Percentiles rank a stretch among this genome's conserved stretches.
phyloP scores from a whole-genome alignment of 169 alveolate species.

The Plasmodium ovale region DNA sequence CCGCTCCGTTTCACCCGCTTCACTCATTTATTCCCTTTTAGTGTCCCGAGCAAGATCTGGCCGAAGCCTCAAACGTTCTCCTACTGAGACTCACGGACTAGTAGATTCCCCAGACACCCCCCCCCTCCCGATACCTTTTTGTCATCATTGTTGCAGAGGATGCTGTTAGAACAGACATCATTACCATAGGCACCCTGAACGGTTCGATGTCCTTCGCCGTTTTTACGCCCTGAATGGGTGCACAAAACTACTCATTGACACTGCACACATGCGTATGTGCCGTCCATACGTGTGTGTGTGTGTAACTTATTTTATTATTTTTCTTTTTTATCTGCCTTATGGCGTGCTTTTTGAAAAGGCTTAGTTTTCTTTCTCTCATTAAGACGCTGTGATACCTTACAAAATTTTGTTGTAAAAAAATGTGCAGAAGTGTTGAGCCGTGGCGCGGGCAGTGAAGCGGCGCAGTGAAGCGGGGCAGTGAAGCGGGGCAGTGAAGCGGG shows the following conservation, averaged over 20 bases:
- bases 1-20: too few species aligned
- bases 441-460: too few species aligned
- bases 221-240: too few species aligned
- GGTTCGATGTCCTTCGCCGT: too few species aligned
- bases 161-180: too few species aligned
- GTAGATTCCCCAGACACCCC: not conserved
- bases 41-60: constrained; percentile 86
- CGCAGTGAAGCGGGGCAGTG: too few species aligned
- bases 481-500: too few species aligned
- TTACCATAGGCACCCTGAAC: too few species aligned
- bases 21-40: constrained; percentile 18
- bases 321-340: not conserved
- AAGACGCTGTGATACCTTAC: not conserved
- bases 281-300: not conserved
- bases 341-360: not conserved
- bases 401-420: not conserved
- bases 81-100: constrained; percentile 85
- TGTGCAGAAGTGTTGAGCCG: too few species aligned
- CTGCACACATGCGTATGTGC: not conserved
- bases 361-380: not conserved
- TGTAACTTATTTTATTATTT: not conserved
- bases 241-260: not conserved
- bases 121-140: not conserved
- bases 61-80: constrained; percentile 87
- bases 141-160: not conserved